Evolutionary conservation across 495 filamentous ascomycete species (phyloP).

Genomic region (Glutinoglossum americanum): DNA sequence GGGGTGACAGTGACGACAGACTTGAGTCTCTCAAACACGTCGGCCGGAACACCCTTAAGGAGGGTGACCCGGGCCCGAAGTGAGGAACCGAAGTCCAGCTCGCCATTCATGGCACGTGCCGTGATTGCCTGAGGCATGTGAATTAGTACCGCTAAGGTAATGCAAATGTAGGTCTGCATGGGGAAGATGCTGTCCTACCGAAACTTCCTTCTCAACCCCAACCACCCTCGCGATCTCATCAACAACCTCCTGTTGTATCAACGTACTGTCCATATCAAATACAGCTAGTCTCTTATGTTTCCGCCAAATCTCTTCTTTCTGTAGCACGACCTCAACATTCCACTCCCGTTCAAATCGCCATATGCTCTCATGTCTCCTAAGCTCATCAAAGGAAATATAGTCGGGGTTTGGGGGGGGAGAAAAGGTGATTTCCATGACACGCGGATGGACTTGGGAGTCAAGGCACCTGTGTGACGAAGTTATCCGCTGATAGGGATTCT

Average conservation of each 20-base stretch:
- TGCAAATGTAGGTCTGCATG: background rate
- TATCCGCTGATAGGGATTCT: constrained; percentile 30
- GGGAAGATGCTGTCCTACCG: constrained; percentile 18
- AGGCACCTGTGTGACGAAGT: constrained; percentile 52
- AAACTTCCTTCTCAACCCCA: constrained; percentile 46
- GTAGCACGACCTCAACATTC: constrained; percentile 65
- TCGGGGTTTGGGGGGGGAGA: constrained; percentile 42
- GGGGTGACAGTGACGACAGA: constrained; percentile 54
- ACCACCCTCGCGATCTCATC: constrained; percentile 75
- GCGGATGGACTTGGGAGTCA: constrained; percentile 35
- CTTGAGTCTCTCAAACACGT: constrained; percentile 63
- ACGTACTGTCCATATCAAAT: constrained; percentile 95
- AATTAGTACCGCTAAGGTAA: background rate
- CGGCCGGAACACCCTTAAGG: constrained; percentile 54
- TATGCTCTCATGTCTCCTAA: constrained; percentile 59
- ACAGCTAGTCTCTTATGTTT: constrained; percentile 62
- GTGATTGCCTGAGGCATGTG: constrained; percentile 38
- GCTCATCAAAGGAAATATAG: constrained; percentile 43
- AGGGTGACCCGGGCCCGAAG: constrained; percentile 59
- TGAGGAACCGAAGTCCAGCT: constrained; percentile 76
- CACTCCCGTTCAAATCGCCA: constrained; percentile 69
- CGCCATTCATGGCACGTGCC: constrained; percentile 81
- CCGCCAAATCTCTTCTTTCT: constrained; percentile 47
- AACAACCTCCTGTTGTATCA: constrained; percentile 92
- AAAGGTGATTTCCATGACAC: constrained; percentile 48